Conservation (phyloP, 2,329 filamentous ascomycete species). For the Huntiella bhutanensis region DNA sequence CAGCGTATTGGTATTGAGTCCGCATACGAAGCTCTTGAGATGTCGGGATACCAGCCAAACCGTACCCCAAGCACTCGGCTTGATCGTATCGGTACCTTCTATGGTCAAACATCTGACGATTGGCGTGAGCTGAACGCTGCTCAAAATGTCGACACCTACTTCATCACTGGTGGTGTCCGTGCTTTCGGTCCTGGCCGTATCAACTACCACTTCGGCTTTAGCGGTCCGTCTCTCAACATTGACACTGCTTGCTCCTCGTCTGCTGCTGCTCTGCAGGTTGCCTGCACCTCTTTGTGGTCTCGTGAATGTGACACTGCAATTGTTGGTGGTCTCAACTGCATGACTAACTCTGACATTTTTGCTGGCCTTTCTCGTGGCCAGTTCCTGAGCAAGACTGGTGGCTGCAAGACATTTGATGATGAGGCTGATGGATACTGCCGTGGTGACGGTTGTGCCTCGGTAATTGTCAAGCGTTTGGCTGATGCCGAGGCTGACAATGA, state of each 20-base stretch:
- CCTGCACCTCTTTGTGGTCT: conserved; percentile 52
- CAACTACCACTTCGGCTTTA: conserved; percentile 65
- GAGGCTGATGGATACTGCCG: conserved; percentile 69
- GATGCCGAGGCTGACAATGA: conserved; percentile 63
- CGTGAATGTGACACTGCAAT: conserved; percentile 68
- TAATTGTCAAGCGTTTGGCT: conserved; percentile 62
- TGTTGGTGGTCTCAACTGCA: conserved; percentile 57
- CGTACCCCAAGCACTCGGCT: conserved; percentile 44
- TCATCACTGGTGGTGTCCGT: conserved; percentile 29
- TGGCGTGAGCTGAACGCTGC: conserved; percentile 60
- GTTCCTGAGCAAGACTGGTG: conserved; percentile 58
- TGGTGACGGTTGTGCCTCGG: conserved; percentile 53
- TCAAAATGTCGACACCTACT: conserved; percentile 43
- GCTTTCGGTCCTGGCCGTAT: conserved; percentile 41
- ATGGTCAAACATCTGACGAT: conserved; percentile 60
- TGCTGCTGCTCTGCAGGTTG: conserved; percentile 49
- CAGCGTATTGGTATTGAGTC: conserved; percentile 55
- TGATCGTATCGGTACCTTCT: conserved; percentile 49
- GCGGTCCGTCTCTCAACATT: conserved; percentile 51
- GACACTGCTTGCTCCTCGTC: conserved; percentile 64
- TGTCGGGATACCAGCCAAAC: conserved; percentile 51
- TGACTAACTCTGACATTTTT: conserved; percentile 69
- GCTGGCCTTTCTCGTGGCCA: conserved; percentile 56
- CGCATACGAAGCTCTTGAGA: conserved; percentile 64
- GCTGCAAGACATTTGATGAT: conserved; percentile 67